phyloP scores from a whole-genome alignment of 2,329 filamentous ascomycete species.

The Talaromyces sp. region DNA sequence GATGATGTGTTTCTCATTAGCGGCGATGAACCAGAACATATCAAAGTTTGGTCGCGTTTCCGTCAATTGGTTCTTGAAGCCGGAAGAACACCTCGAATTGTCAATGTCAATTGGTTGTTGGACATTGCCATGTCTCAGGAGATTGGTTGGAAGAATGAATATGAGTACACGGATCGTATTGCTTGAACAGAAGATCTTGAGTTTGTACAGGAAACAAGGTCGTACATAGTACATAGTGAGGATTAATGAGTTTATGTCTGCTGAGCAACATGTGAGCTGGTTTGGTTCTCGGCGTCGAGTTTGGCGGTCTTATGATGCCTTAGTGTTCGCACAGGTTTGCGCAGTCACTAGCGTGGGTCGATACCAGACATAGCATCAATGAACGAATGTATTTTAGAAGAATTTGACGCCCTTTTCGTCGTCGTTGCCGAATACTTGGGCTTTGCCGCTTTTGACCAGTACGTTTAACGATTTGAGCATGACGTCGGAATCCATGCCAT shows the following conservation, averaged over 20 bases:
- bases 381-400: conserved; percentile 59
- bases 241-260: conserved; percentile 8
- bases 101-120: conserved; percentile 84
- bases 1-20: conserved; percentile 83
- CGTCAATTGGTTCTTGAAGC: conserved; percentile 73
- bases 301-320: conserved; percentile 1
- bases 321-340: conserved; percentile 7
- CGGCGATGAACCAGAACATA: conserved; percentile 65
- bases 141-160: conserved; percentile 65
- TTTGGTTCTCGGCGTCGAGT: conserved; percentile 9
- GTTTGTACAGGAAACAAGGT: not conserved
- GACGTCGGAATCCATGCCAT: conserved; percentile 81
- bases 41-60: conserved; percentile 76
- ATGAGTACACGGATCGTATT: conserved; percentile 41
- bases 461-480: conserved; percentile 75
- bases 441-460: conserved; percentile 85
- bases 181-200: not conserved
- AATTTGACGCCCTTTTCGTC: conserved; percentile 94
- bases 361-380: conserved; percentile 5
- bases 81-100: conserved; percentile 76
- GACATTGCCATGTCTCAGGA: conserved; percentile 87
- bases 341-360: not conserved
- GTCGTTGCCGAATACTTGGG: conserved; percentile 87
- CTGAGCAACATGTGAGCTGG: conserved; percentile 4
- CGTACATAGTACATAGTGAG: conserved; percentile 16